Evolutionary conservation across 2,329 filamentous ascomycete species (phyloP).

Genomic region (Mycosphaerelloides madeirae): DNA sequence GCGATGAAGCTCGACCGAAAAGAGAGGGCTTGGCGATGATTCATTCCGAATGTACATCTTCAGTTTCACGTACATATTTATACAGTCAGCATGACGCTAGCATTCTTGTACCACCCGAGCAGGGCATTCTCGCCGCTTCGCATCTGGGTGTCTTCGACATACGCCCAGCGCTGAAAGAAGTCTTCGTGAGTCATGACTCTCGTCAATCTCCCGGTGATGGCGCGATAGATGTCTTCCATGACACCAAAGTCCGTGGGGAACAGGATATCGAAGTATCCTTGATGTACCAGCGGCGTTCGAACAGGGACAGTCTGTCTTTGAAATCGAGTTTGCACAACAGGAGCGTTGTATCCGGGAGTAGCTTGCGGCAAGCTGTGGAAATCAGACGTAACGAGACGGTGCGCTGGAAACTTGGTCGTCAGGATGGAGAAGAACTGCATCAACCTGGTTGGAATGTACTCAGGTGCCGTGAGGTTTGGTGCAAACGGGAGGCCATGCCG

Average conservation of each 20-base stretch:
- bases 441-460: slow-evolving; percentile 89
- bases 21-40: too few relatives aligned
- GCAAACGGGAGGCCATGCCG: slow-evolving; percentile 63
- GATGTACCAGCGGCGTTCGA: slow-evolving; percentile 86
- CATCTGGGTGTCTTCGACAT: slow-evolving; percentile 83
- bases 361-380: slow-evolving; percentile 83
- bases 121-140: slow-evolving; percentile 89
- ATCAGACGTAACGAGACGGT: slow-evolving; percentile 83
- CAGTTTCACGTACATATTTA: slow-evolving; percentile 37
- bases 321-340: slow-evolving; percentile 94
- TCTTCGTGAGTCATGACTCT: slow-evolving; percentile 81
- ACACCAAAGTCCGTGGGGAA: slow-evolving; percentile 94
- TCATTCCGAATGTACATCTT: background rate
- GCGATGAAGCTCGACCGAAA: too few relatives aligned
- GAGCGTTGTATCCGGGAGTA: slow-evolving; percentile 78
- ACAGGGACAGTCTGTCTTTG: slow-evolving; percentile 83
- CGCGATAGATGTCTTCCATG: slow-evolving; percentile 86
- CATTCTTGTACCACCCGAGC: slow-evolving; percentile 90
- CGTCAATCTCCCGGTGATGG: slow-evolving; percentile 87
- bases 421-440: slow-evolving; percentile 97
- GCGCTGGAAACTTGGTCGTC: slow-evolving; percentile 80
- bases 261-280: slow-evolving; percentile 98
- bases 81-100: slow-evolving; percentile 83
- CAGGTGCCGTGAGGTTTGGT: slow-evolving; percentile 71
- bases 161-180: slow-evolving; percentile 86